These are phyloP conservation scores for Crucibulum laeve DNA, from an alignment of 768 basidiomycete species.

Conservation along the genomic window DNA sequence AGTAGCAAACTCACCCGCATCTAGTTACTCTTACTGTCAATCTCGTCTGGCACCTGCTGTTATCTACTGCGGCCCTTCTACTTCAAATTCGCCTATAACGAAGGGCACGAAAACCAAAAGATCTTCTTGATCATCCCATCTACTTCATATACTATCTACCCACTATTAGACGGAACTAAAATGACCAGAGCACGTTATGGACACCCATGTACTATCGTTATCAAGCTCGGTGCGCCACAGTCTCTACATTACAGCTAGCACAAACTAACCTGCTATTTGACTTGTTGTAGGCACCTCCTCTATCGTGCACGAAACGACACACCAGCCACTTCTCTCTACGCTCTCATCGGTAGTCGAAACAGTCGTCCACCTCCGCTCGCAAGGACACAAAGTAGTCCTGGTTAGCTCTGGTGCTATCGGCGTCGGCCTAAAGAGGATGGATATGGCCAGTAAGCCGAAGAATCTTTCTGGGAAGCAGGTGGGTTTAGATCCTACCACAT, in stretches of 20 bases:
- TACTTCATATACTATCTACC: neutral
- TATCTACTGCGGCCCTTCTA: too few relatives aligned
- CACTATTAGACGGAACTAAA: neutral
- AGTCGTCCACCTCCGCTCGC: slow-evolving; percentile 66
- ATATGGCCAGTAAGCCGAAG: slow-evolving; percentile 73
- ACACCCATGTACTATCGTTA: slow-evolving; percentile 66
- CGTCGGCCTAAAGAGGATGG: slow-evolving; percentile 91
- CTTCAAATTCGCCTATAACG: too few relatives aligned
- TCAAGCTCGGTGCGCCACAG: slow-evolving; percentile 65
- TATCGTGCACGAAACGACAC: slow-evolving; percentile 92
- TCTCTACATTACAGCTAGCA: neutral
- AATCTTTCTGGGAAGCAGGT: slow-evolving; percentile 90
- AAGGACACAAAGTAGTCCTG: slow-evolving; percentile 92
- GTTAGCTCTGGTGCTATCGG: slow-evolving; percentile 98
- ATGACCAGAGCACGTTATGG: slow-evolving; percentile 19
- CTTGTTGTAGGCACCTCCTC: slow-evolving; percentile 78
- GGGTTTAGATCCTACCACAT: slow-evolving; percentile 2
- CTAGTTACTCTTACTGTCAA: too few relatives aligned
- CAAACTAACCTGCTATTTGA: slow-evolving; percentile 6
- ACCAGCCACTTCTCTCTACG: slow-evolving; percentile 86
- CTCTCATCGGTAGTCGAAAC: slow-evolving; percentile 93
- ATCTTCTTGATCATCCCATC: too few relatives aligned
- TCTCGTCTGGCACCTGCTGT: too few relatives aligned
- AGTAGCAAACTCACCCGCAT: too few relatives aligned
- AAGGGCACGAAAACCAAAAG: too few relatives aligned